A percentile compares a stretch with the other conserved stretches of the same genome.
These are phyloP conservation scores for Lupinus albus DNA, from an alignment of 306 rosid genomes.

Conservation along the genomic window DNA sequence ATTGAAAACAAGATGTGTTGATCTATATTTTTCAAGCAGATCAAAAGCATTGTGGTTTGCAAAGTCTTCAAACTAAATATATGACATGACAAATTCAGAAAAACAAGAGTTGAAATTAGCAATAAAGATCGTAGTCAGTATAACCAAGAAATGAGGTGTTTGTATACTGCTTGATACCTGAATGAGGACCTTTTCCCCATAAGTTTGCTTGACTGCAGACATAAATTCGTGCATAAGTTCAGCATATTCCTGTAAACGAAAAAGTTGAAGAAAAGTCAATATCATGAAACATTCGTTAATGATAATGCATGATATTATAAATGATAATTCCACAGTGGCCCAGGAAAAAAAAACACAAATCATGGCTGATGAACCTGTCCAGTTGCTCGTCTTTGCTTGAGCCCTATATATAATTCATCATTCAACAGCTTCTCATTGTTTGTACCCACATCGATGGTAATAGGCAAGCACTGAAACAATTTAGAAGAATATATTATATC, in stretches of 20 bases:
- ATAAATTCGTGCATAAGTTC: conserved; percentile 90
- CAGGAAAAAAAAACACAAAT: conserved; percentile 20
- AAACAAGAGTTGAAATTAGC: conserved; percentile 16
- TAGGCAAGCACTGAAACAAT: conserved; percentile 83
- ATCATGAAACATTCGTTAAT: conserved; percentile 12
- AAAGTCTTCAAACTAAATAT: conserved; percentile 89
- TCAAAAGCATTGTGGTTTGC: conserved; percentile 99
- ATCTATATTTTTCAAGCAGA: conserved; percentile 80
- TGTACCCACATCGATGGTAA: conserved; percentile 98
- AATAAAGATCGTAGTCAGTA: not conserved
- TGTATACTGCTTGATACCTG: conserved; percentile 60
- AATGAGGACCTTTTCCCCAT: conserved; percentile 88
- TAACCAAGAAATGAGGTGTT: conserved; percentile 36
- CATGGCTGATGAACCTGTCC: conserved; percentile 69
- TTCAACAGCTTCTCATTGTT: conserved; percentile 86
- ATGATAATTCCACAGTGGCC: conserved; percentile 19
- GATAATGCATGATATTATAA: conserved; percentile 3
- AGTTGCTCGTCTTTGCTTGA: conserved; percentile 90
- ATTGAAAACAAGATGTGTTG: conserved; percentile 93
- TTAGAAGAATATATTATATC: conserved; percentile 22
- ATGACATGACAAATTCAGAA: conserved; percentile 32
- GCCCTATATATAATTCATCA: conserved; percentile 93
- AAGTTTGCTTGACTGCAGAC: conserved; percentile 86
- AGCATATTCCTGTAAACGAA: conserved; percentile 70
- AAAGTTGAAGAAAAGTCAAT: conserved; percentile 23